Percentiles rank a stretch among this genome's conserved stretches.
These are phyloP conservation scores for Pinus tabuliformis DNA, from an alignment of 75 land plant species.

Conservation along the genomic window DNA sequence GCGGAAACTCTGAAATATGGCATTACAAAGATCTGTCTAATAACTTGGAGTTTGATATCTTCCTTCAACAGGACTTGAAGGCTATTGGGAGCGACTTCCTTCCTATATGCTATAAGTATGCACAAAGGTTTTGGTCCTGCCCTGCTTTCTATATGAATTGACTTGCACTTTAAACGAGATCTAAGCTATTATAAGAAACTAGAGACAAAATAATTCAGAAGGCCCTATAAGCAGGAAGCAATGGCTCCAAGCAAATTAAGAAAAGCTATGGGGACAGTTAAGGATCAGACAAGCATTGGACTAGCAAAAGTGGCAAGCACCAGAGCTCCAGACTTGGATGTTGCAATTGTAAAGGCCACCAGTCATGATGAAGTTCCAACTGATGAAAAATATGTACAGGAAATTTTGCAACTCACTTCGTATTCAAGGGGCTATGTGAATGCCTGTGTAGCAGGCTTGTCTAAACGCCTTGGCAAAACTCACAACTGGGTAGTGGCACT, in stretches of 20 bases:
- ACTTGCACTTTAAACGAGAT: too few species aligned
- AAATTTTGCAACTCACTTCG: conserved; percentile 39
- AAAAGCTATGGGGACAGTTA: conserved; percentile 76
- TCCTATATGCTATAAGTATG: too few species aligned
- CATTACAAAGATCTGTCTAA: too few species aligned
- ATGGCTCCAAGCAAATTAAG: conserved; percentile 65
- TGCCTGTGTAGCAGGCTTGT: conserved; percentile 59
- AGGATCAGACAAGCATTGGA: conserved; percentile 85
- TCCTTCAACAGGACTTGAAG: too few species aligned
- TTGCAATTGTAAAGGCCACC: conserved; percentile 52
- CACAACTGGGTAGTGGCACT: conserved; percentile 88
- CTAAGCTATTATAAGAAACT: too few species aligned
- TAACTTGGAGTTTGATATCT: too few species aligned
- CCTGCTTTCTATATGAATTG: too few species aligned
- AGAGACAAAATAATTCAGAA: too few species aligned
- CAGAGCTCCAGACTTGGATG: conserved; percentile 86
- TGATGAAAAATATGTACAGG: conserved; percentile 38
- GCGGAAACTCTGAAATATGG: too few species aligned
- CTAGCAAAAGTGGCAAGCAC: conserved; percentile 77
- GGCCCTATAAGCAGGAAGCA: background rate
- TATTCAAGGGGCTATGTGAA: conserved; percentile 55
- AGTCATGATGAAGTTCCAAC: conserved; percentile 41
- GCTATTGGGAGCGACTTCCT: too few species aligned
- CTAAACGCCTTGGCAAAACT: conserved; percentile 73
- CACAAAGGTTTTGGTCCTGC: too few species aligned